Conservation (phyloP, 2,329 filamentous ascomycete species). For the Ceratocystis eucalypticola region DNA sequence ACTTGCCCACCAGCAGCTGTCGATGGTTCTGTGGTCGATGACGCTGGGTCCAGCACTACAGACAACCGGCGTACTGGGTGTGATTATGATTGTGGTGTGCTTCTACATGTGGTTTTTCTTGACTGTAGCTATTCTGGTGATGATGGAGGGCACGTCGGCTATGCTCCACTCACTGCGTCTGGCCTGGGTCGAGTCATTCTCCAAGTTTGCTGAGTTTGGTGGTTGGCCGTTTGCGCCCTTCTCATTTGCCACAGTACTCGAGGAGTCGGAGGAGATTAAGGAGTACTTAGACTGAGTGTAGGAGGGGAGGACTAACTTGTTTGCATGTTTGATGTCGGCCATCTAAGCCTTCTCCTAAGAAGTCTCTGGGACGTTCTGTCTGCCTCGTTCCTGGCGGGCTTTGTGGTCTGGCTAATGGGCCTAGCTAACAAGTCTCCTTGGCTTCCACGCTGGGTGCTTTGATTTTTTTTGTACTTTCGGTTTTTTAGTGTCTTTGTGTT, state of each 20-base stretch:
- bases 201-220: conserved; percentile 88
- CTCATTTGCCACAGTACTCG: conserved; percentile 69
- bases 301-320: neutral
- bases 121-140: conserved; percentile 56
- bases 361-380: too few species aligned
- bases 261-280: conserved; percentile 59
- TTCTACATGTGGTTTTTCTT: conserved; percentile 89
- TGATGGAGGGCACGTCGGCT: conserved; percentile 92
- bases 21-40: conserved; percentile 92
- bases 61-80: conserved; percentile 51
- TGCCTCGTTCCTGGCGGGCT: too few species aligned
- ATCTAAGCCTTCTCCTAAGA: too few species aligned
- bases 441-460: conserved; percentile 9
- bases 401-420: too few species aligned
- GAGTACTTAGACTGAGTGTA: conserved; percentile 37
- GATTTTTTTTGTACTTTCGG: conserved; percentile 11
- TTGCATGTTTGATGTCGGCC: neutral
- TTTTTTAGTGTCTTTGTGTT: conserved; percentile 3
- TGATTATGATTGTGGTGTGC: conserved; percentile 65
- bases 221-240: conserved; percentile 81
- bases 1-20: conserved; percentile 93
- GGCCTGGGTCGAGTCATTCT: conserved; percentile 96
- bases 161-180: conserved; percentile 80
- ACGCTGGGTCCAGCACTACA: conserved; percentile 68
- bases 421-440: neutral